Evolutionary conservation across 2,329 filamentous ascomycete species (phyloP).

Genomic region (Trichophyton simii): DNA sequence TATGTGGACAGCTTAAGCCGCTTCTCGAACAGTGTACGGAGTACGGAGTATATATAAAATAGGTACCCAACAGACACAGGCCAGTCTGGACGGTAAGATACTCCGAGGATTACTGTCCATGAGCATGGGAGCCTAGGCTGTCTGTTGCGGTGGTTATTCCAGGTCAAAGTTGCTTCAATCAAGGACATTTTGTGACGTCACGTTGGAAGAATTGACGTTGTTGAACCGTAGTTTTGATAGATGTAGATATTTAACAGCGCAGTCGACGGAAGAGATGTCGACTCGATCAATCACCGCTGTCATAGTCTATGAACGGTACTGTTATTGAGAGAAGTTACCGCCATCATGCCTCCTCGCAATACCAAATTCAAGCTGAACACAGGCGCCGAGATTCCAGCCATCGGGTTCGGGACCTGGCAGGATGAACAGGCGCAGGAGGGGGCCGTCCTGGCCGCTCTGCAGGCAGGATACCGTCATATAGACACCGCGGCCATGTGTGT

Average conservation of each 20-base stretch:
- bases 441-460: slow-evolving; percentile 35
- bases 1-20: background rate
- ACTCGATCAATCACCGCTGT: background rate
- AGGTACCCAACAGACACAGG: background rate
- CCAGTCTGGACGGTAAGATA: background rate
- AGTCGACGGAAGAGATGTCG: background rate
- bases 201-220: background rate
- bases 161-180: background rate
- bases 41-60: no score
- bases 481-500: slow-evolving; percentile 38
- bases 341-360: slow-evolving; percentile 11
- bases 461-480: slow-evolving; percentile 44
- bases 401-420: slow-evolving; percentile 46
- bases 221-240: background rate
- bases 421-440: slow-evolving; percentile 38
- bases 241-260: background rate
- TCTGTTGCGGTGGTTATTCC: no score
- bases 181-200: background rate
- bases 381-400: slow-evolving; percentile 34
- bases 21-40: background rate
- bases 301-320: background rate
- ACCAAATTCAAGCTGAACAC: slow-evolving; percentile 37
- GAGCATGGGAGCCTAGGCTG: no score
- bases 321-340: background rate
- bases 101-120: background rate